These are phyloP conservation scores for Magnusiomyces ingens DNA, from an alignment of 1,139 yeast species.

Conservation along the genomic window DNA sequence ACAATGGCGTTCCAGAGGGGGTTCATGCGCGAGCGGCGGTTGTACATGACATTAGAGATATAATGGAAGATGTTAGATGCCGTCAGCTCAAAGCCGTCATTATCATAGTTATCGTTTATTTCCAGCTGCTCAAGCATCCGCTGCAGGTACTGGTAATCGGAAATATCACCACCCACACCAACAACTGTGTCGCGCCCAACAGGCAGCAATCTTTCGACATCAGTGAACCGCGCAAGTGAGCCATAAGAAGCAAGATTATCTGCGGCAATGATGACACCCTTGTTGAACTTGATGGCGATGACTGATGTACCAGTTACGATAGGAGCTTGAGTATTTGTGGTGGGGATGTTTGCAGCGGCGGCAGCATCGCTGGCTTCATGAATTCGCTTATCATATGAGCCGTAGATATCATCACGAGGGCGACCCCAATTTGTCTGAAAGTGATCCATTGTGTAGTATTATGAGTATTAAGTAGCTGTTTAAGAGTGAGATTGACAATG, in stretches of 20 bases:
- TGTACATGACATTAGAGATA: conserved; percentile 74
- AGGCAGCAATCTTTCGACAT: conserved; percentile 73
- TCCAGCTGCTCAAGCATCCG: conserved; percentile 72
- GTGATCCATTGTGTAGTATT: conserved; percentile 69
- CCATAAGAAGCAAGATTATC: conserved; percentile 87
- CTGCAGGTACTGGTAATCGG: conserved; percentile 83
- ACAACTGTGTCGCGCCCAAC: conserved; percentile 85
- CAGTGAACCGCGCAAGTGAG: conserved; percentile 77
- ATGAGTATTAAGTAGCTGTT: neutral
- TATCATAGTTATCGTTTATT: conserved; percentile 71
- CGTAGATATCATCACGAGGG: conserved; percentile 76
- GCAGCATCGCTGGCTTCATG: conserved; percentile 45
- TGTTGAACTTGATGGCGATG: conserved; percentile 78
- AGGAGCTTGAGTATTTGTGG: conserved; percentile 86
- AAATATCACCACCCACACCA: conserved; percentile 91
- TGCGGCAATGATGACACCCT: conserved; percentile 91
- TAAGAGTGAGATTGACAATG: too few relatives aligned
- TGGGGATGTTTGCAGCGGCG: conserved; percentile 44
- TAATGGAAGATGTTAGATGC: conserved; percentile 89
- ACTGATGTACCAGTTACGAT: conserved; percentile 96
- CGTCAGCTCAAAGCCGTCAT: conserved; percentile 66
- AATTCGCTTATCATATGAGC: conserved; percentile 64
- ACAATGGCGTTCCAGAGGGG: conserved; percentile 94
- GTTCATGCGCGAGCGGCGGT: conserved; percentile 85
- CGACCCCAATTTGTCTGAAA: conserved; percentile 95